Percentiles rank a stretch among this genome's conserved stretches.
Conservation (phyloP, 1,284 basidiomycete species). For the Hypsizygus ulmarius region DNA sequence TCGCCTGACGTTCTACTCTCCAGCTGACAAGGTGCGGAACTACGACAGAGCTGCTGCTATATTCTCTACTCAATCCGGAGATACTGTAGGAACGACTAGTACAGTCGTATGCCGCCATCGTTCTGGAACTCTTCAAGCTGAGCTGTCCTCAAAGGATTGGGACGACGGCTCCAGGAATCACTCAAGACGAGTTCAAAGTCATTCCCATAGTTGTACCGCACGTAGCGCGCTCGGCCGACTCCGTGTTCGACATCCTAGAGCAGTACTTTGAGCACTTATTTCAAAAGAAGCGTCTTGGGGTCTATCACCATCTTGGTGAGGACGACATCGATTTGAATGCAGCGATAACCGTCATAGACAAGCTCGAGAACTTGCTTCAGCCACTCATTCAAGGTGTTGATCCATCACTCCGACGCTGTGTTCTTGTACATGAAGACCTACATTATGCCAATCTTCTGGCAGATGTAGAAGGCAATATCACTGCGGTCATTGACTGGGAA, state of each 20-base stretch:
- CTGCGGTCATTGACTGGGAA: slow-evolving; percentile 19
- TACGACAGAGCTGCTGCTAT: not conserved
- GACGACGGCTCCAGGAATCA: slow-evolving; percentile 1
- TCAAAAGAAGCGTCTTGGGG: slow-evolving; percentile 3
- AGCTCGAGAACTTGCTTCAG: too few species aligned
- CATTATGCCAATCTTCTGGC: slow-evolving; percentile 2
- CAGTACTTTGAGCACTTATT: slow-evolving; percentile 5
- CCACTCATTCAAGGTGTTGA: not conserved
- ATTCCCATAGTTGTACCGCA: slow-evolving; percentile 1
- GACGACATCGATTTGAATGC: not conserved
- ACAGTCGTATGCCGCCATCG: slow-evolving; percentile 1
- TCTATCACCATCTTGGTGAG: not conserved
- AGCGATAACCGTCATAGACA: not conserved
- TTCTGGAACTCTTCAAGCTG: slow-evolving; percentile 2
- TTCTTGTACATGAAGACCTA: slow-evolving; percentile 4
- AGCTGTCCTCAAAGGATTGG: slow-evolving; percentile 5
- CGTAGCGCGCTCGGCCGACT: not conserved
- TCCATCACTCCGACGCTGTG: slow-evolving; percentile 3
- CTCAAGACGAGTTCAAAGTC: not conserved
- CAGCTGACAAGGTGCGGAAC: not conserved
- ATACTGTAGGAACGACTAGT: slow-evolving; percentile 1
- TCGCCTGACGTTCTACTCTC: too few species aligned
- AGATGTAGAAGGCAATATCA: slow-evolving; percentile 9
- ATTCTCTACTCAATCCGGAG: not conserved
- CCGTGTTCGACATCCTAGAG: slow-evolving; percentile 2